Percentiles rank a stretch among this genome's conserved stretches.
phyloP scores from a whole-genome alignment of 345 rosid genomes.

The Rhodamnia argentea region DNA sequence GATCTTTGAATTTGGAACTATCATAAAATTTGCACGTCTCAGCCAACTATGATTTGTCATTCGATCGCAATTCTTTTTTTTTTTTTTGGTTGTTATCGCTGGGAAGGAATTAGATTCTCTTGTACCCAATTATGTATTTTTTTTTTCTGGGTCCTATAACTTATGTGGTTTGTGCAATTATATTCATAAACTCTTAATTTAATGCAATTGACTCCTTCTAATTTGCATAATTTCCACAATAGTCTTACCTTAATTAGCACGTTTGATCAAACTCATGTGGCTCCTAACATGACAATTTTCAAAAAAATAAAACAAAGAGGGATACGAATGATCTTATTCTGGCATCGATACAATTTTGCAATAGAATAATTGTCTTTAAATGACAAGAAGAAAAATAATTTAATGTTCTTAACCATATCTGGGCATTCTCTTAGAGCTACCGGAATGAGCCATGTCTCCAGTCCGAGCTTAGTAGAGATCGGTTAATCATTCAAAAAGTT shows the following conservation, averaged over 20 bases:
- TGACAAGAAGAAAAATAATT: too few species aligned
- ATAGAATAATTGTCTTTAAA: too few species aligned
- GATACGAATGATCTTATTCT: too few species aligned
- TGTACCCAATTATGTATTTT: neutral
- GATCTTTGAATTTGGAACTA: neutral
- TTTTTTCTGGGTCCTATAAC: neutral
- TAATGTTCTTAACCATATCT: too few species aligned
- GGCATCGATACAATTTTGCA: too few species aligned
- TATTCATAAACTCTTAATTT: neutral
- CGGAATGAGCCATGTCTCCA: neutral
- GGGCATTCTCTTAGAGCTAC: too few species aligned
- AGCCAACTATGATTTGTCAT: neutral
- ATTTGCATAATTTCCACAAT: too few species aligned
- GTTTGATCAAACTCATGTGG: too few species aligned
- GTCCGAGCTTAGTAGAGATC: neutral
- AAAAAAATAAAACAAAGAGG: too few species aligned
- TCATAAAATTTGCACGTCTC: neutral
- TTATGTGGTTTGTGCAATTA: neutral
- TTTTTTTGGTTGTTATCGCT: neutral
- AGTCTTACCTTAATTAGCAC: too few species aligned
- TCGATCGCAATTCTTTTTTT: neutral
- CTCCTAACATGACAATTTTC: too few species aligned
- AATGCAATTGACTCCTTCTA: neutral
- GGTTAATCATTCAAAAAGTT: too few species aligned
- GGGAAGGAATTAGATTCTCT: neutral